Evolutionary conservation across 2,329 filamentous ascomycete species (phyloP), one percentile per base, ranked within the genome.

Genomic region (Apiospora saccharicola): DNA sequence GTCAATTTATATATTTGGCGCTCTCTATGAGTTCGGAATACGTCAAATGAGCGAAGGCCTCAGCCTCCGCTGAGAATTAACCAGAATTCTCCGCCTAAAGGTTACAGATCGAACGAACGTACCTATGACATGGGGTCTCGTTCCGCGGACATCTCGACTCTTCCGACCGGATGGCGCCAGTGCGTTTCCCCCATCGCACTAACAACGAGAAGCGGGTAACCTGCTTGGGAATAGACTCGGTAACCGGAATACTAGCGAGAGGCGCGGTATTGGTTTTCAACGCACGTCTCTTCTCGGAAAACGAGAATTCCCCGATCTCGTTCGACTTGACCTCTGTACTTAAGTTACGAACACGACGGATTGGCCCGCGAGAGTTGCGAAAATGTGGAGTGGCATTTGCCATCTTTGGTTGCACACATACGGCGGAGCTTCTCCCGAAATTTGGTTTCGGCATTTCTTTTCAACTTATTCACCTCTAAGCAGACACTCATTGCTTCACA

Each of bases 141-240:
- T 30, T 34, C 57, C 19, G 8, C 67, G 67, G 67, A 68, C 67
- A 68, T 68, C 67, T 68, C 41, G 13, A 68, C 41, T 46, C 47
- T 47, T 26, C 64, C 64, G 64, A 30, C 8, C 19, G 67, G 41
- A n/a, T n/a, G 8, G 41, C n/a, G 10, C 34, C 16, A 37, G 22
- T n/a, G 7, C 46, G 22, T 19, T 22, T 7, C 22, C 3, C 30
- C 22, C 16, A 3, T 16, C 8, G 6, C 57, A 64, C 57, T n/a
- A 37, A 41, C 37, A 37, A 22, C 13, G 26, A 19, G 14, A 41
- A 37, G 30, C 53, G 53, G 53, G 53, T 37, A 61, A 13, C 30
- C 16, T 41, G 30, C 30, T 8, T 61, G 7, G 8, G 22, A 47
- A 22, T 22, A 19, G 16, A 34, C 34, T 30, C 6, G 51, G 14